Conservation (phyloP, 169 alveolate species). For the Plasmodium cynomolgi region DNA sequence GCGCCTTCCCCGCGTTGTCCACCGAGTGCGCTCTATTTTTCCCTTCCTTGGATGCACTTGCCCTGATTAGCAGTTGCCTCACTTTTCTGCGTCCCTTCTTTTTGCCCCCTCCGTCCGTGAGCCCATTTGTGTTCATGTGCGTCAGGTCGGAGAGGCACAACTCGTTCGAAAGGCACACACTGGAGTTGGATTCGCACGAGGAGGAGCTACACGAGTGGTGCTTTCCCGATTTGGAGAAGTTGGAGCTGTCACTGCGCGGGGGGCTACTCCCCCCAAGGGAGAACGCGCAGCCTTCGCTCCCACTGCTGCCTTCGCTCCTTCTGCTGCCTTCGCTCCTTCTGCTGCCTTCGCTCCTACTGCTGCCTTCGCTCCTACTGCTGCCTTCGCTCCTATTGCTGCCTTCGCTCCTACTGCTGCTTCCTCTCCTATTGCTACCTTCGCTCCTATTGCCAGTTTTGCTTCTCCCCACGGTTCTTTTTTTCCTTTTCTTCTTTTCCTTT, state of each 20-base stretch:
- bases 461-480: not conserved
- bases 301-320: not conserved
- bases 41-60: not conserved
- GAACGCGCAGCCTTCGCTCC: not conserved
- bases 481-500: not conserved
- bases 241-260: not conserved
- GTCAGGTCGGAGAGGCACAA: conserved; percentile 47
- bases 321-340: not conserved
- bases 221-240: not conserved
- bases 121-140: conserved; percentile 41
- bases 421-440: not conserved
- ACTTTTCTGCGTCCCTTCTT: conserved; percentile 10
- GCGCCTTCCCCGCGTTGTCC: not conserved
- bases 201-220: not conserved
- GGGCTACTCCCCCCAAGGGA: not conserved
- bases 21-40: not conserved
- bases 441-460: not conserved
- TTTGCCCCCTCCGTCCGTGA: not conserved
- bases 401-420: not conserved
- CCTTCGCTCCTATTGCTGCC: not conserved
- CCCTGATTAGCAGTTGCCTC: not conserved
- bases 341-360: too few species aligned
- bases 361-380: not conserved
- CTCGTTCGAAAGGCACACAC: conserved; percentile 19
- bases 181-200: not conserved